phyloP scores from a whole-genome alignment of 169 alveolate species.

The Cryptosporidium tyzzeri region DNA sequence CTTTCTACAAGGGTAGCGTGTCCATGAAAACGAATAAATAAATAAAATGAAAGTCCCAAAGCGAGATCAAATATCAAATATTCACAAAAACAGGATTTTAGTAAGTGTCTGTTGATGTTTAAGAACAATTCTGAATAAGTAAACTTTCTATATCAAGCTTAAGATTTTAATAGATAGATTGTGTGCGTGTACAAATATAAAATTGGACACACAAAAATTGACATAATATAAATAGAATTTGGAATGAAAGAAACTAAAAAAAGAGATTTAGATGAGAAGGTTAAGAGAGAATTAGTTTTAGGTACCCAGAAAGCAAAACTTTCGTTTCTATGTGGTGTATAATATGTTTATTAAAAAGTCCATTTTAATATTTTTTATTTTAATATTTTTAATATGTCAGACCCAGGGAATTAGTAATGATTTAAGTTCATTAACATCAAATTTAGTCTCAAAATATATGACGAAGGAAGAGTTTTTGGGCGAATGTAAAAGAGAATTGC shows the following conservation, averaged over 20 bases:
- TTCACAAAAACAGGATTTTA: neutral
- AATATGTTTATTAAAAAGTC: conserved; percentile 4
- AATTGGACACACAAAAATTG: neutral
- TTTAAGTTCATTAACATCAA: conserved; percentile 20
- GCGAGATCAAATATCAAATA: neutral
- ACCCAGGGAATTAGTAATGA: neutral
- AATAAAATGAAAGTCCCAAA: neutral
- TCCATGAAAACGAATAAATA: neutral
- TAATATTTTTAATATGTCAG: neutral
- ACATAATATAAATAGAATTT: neutral
- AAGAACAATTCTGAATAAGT: neutral
- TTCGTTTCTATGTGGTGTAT: conserved; percentile 50
- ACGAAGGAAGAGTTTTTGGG: conserved; percentile 59
- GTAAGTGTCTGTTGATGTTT: neutral
- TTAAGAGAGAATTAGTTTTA: neutral
- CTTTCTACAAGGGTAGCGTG: neutral
- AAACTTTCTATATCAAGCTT: neutral
- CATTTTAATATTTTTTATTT: neutral
- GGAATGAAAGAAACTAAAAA: neutral
- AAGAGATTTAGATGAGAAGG: neutral
- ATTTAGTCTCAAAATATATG: conserved; percentile 61
- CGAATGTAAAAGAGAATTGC: conserved; percentile 44
- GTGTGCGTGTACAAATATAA: neutral
- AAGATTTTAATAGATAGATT: neutral
- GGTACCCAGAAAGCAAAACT: neutral